Conservation (phyloP, 805 yeast genomes). For the Lipomyces yamanashiensis region DNA sequence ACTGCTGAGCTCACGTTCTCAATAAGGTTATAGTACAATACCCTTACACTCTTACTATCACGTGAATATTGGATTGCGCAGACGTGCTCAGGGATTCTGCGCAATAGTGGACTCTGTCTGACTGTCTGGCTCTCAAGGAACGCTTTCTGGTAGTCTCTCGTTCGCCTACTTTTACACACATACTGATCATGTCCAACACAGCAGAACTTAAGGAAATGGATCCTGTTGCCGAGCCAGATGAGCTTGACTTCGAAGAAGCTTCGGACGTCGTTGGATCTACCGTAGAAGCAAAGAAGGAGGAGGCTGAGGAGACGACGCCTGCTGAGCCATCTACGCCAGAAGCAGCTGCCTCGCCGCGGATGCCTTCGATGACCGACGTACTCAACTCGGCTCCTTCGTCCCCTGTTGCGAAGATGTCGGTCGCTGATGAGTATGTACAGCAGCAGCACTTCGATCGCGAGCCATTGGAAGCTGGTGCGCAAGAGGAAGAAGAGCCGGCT, state of each 20-base stretch:
- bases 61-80: no score
- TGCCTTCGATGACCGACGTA: slow-evolving; percentile 35
- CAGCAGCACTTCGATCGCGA: slow-evolving; percentile 8
- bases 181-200: background rate
- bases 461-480: slow-evolving; percentile 26
- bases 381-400: slow-evolving; percentile 29
- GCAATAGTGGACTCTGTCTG: no score
- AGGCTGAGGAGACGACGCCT: background rate
- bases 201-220: slow-evolving; percentile 6
- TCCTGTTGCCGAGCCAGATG: background rate
- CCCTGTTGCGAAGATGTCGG: slow-evolving; percentile 22
- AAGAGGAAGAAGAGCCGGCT: slow-evolving; percentile 39
- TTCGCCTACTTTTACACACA: background rate
- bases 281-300: background rate
- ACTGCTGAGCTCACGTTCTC: no score
- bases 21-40: no score
- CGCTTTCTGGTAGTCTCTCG: background rate
- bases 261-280: background rate
- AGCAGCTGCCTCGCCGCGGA: slow-evolving; percentile 7
- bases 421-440: slow-evolving; percentile 1
- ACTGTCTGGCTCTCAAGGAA: no score
- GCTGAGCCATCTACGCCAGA: slow-evolving; percentile 1
- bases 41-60: no score
- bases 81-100: no score
- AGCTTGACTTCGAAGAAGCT: background rate